Evolutionary conservation across 306 rosid species (phyloP), one percentile per base, ranked within the genome.

Genomic region (Arachis hypogaea): DNA sequence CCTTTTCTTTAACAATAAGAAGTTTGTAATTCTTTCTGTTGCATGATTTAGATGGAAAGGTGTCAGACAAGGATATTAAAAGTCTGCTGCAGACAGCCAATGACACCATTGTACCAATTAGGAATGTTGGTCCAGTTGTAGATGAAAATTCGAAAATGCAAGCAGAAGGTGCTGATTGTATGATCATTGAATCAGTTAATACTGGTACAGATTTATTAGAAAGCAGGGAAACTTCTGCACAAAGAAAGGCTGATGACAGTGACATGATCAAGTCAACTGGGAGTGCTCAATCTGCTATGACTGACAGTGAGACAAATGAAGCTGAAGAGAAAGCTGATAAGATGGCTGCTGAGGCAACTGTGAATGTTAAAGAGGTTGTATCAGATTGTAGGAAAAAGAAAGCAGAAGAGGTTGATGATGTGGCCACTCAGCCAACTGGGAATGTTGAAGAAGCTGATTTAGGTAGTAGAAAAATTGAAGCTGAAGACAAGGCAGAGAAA

Each of bases 31-130:
- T 12, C 12, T 59, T 69, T 36, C 44, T 69, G n/a, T 51, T 44
- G 46, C 28, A 14, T 59, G 54, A 22, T 82, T 16, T 56, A 88
- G 96, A 81, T 45, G 86, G 72, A 80, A 74, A 80, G 56, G 78
- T 64, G 55, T 52, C 40, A 16, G 66, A 72, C 59, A 69, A 69
- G 40, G 77, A 83, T 65, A 60, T 69, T 72, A 42, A 42, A 30
- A 76, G 68, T 69, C 57, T 75, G 40, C 44, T 45, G 66, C 81
- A 65, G 72, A 82, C 67, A 73, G 81, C 65, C 42, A 80, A 73
- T 1, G 71, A 72, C 57, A 47, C 59, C 64, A 72, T 69, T 57
- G 83, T 64, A 56, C 74, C 68, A 69, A 46, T 68, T 36, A 49
- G 28, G 36, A 71, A 55, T 49, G 55, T 43, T 49, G 30, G 76